A percentile compares a stretch with the other conserved stretches of the same genome.
Conservation (phyloP, 177 flowering plant species). For the Vitis hybrid region DNA sequence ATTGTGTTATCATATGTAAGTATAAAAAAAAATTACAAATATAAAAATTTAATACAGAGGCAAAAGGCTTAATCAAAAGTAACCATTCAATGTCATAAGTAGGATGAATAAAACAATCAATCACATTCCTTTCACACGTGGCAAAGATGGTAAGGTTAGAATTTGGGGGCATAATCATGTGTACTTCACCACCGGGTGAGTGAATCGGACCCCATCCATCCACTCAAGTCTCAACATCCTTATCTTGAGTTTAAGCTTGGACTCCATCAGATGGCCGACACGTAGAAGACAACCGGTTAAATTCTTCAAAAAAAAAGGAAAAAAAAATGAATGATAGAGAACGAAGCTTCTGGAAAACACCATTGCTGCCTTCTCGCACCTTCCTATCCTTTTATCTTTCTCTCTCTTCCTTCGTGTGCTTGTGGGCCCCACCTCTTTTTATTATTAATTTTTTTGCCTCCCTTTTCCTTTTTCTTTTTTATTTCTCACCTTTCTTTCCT, state of each 20-base stretch:
- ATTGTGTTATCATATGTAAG: too few species aligned
- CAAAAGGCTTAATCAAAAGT: too few species aligned
- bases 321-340: background rate
- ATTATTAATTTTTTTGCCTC: background rate
- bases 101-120: too few species aligned
- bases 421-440: constrained; percentile 4
- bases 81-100: too few species aligned
- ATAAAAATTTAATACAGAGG: too few species aligned
- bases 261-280: background rate
- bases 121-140: too few species aligned
- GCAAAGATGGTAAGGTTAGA: too few species aligned
- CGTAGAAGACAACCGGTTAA: constrained; percentile 1
- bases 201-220: background rate
- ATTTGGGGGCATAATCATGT: too few species aligned
- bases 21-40: too few species aligned
- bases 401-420: background rate
- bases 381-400: constrained; percentile 25
- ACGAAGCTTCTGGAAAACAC: constrained; percentile 40
- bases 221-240: background rate
- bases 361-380: constrained; percentile 16
- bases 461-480: background rate
- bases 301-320: background rate
- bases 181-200: background rate
- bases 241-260: background rate
- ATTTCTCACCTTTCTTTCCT: background rate